Base-by-base conservation (phyloP, 31 red algal genomes). In the Bonnemaisonia californica region DNA sequence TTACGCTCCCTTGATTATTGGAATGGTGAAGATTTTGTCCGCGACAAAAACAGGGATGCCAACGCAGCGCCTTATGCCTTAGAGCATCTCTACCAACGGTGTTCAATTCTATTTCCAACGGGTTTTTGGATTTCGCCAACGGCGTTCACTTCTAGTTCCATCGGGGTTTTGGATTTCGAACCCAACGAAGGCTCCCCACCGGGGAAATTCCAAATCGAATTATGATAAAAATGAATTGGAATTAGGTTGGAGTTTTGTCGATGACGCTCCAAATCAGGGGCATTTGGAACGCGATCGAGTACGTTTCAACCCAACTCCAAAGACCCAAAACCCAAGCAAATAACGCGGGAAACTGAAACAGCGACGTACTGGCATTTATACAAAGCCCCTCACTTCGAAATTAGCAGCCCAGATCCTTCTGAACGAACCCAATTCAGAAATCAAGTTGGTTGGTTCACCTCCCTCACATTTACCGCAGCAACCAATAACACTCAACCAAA, bases 81-180 rank as follows among this genome's bases (percentile, higher is more conserved):
- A 61, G 57, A 61, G 57, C 9, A 61, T 61, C 57, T 61, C 57
- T n/a, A n/a, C n/a, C n/a, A n/a, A n/a, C n/a, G n/a, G n/a, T n/a
- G n/a, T n/a, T n/a, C n/a, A n/a, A n/a, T n/a, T n/a, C n/a, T n/a
- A n/a, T n/a, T n/a, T n/a, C n/a, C n/a, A n/a, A n/a, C n/a, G n/a
- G n/a, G n/a, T n/a, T n/a, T n/a, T n/a, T n/a, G n/a, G n/a, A n/a
- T n/a, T n/a, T n/a, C 57, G 31, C 57, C 57, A 23, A 61, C 0
- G 57, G 57, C 31, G 0, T 1, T 29, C 0, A 61, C 26, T 29
- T 61, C 31, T 61, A 29, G 26, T 1, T 61, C 26, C 57, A 29
- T 61, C 31, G 57, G 57, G 31, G 26, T 61, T 23, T 61, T 61
- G 57, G 0, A 61, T 61, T 61, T 61, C 26, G 57, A 61, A 61